A percentile compares a stretch with the other conserved stretches of the same genome.
phyloP scores from a whole-genome alignment of 305 asterid species.

The Solanum hybrid region DNA sequence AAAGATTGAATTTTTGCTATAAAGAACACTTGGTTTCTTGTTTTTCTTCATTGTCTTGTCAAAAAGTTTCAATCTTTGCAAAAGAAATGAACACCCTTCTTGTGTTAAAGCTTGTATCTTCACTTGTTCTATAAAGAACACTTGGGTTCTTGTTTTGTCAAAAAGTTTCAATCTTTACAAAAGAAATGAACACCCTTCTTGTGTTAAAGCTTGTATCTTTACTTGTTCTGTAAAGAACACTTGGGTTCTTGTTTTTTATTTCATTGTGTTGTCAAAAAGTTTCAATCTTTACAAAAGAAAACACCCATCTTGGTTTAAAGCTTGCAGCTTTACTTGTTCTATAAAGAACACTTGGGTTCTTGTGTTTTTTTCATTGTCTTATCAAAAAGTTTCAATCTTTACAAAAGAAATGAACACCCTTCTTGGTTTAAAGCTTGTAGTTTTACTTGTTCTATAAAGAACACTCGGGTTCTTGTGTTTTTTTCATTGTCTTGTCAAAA shows the following conservation, averaged over 20 bases:
- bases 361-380: neutral
- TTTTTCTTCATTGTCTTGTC: constrained; percentile 3
- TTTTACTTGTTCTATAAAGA: no score
- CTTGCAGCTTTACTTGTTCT: neutral
- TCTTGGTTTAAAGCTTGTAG: no score
- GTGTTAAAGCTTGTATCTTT: constrained; percentile 9
- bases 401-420: no score
- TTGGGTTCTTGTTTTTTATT: neutral
- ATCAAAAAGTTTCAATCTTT: no score
- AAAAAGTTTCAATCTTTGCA: constrained; percentile 2
- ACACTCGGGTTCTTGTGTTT: no score
- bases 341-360: neutral
- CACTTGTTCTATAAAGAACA: neutral
- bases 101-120: constrained; percentile 9
- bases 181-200: constrained; percentile 28
- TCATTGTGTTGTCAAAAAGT: constrained; percentile 6
- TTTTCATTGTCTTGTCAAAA: neutral
- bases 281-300: neutral
- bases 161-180: constrained; percentile 1
- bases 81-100: constrained; percentile 29
- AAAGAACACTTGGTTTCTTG: neutral
- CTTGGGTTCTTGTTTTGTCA: constrained; percentile 1
- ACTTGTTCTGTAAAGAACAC: neutral
- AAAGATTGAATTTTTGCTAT: neutral
- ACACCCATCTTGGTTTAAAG: neutral